Base-by-base conservation (phyloP, 805 yeast genomes). In the Sugiyamaella chiloensis region DNA sequence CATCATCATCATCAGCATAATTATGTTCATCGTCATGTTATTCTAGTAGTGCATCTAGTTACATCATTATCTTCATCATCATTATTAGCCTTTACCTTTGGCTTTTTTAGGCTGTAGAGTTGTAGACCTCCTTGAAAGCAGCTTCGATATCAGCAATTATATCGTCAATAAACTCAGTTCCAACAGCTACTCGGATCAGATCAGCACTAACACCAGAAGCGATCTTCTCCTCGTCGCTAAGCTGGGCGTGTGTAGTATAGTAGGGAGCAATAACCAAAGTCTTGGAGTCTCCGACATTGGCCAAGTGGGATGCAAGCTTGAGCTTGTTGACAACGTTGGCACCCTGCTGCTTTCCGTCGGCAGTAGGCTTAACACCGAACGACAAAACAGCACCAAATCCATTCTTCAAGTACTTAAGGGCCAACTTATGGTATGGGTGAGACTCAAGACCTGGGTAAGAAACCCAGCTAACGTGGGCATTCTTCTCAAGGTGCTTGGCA, bases 251-350 rank as follows among this genome's bases (percentile, higher is more conserved):
- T 21, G 98, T 91, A 34, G 98, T 93, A 70, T 79, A 88, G 76
- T 84, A 90, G 56, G 99, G 99, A 46, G 96, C 90, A 67, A 91
- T 91, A 50, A 91, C 95, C 64, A 91, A 77, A 39, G 98, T 87
- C 74, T 91, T 93, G 43, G 91, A 83, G 63, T 91, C 99, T 64
- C 99, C 99, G 50, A 91, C 97, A 62, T 91, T 91, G 42, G 99
- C 98, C 64, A 93, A 80, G 72, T 89, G 87, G 26, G 96, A 84
- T 48, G 96, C 95, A 49, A 93, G 70, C 68, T 87, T 79, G 68
- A 93, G 79, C 58, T 70, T 72, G 68, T 90, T 96, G 52, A 87
- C 96, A 52, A 89, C 87, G 58, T 74, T 77, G 46, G 91, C 90
- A 59, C 95, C 88, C 34, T 90, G 79, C 55, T 81, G 85, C 59